phyloP scores from a whole-genome alignment of 257 asterid species.

The Leonotis leonurus region DNA sequence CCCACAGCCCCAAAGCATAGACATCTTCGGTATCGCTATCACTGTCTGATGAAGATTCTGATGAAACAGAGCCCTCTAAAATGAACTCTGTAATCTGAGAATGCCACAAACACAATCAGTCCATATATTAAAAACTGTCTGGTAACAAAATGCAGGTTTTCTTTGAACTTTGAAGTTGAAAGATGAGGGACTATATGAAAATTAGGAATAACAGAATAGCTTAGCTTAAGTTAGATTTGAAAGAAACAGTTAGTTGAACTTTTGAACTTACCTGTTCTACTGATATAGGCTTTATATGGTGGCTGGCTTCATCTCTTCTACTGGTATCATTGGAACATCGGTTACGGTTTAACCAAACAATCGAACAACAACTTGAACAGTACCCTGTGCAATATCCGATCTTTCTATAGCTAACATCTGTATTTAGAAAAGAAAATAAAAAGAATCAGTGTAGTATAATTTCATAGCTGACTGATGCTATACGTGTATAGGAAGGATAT shows the following conservation, averaged over 20 bases:
- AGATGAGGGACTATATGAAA: neutral
- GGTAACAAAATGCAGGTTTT: neutral
- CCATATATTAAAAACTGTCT: neutral
- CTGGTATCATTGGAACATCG: slow-evolving; percentile 32
- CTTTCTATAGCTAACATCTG: slow-evolving; percentile 38
- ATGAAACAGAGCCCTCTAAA: slow-evolving; percentile 24
- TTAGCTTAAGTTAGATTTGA: neutral
- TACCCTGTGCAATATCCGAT: slow-evolving; percentile 53
- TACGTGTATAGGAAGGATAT: neutral
- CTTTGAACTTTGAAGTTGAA: neutral
- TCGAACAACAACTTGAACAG: slow-evolving; percentile 44
- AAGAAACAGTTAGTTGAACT: neutral
- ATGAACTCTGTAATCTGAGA: slow-evolving; percentile 56
- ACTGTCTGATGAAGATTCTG: slow-evolving; percentile 46
- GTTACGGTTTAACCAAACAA: slow-evolving; percentile 54
- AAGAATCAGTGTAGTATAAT: neutral
- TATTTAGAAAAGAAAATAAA: neutral
- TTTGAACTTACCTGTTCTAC: slow-evolving; percentile 38
- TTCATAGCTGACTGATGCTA: neutral
- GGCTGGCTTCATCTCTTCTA: slow-evolving; percentile 17
- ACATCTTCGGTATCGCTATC: slow-evolving; percentile 52
- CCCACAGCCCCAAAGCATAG: slow-evolving; percentile 45
- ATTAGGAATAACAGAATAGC: neutral
- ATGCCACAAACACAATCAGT: slow-evolving; percentile 9
- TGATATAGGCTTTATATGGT: slow-evolving; percentile 44